Base-by-base conservation (phyloP, 2,329 filamentous ascomycete species). In the Fusarium poae region DNA sequence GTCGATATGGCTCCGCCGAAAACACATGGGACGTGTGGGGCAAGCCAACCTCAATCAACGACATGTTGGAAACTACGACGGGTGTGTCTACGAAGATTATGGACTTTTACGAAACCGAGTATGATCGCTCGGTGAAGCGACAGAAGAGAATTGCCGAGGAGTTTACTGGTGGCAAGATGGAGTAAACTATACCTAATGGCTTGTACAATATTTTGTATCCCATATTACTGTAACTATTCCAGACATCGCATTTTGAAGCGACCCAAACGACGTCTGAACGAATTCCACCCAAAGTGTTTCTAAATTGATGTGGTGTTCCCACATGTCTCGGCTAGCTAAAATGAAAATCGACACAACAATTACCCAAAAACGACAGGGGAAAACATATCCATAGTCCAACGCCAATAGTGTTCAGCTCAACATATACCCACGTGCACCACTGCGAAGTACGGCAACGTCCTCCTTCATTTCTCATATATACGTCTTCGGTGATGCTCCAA, bases 161-260 rank as follows among this genome's bases (percentile, higher is more conserved):
- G 77, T 79, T 89, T 62, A 88, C 86, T 23, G 87, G 87, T 53
- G 86, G 86, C 63, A 87, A 86, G 79, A 83, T 88, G 79, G 81
- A 82, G 59, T 79, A 77, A 34, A 50, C 29, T 44, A 34, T 56
- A 23, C 54, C 48, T n/a, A 18, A 49, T 51, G 60, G 51, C 46
- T 59, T 75, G 72, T 74, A 77, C 65, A 74, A 73, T 60, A 74
- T 60, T 39, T 27, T 71, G 66, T 70, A 70, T 57, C 48, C 15
- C 68, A 69, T 74, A 75, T 70, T 58, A 70, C 67, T 67, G 56
- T 58, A 68, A 45, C 34, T 42, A 63, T 62, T 46, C 54, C 70
- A 63, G 54, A 67, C 60, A 43, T 70, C 62, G 52, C 45, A 56
- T 44, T 58, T 57, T 12, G 59, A 50, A 70, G 50, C 63, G 42